Percentiles rank a stretch among this genome's conserved stretches.
These are phyloP conservation scores for Primulina eburnea DNA, from an alignment of 257 asterid genomes.

Conservation along the genomic window DNA sequence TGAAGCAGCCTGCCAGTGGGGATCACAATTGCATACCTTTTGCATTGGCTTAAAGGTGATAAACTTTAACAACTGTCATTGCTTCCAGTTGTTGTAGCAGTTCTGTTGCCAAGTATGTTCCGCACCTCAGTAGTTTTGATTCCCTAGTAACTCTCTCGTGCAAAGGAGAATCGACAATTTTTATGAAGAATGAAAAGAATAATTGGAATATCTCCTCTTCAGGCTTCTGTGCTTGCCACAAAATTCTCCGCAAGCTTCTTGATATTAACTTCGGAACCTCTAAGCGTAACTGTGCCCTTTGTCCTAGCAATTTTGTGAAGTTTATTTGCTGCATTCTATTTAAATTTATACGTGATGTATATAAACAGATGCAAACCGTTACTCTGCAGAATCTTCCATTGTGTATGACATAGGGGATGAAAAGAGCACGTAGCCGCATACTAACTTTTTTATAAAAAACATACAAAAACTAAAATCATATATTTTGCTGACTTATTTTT, in stretches of 20 bases:
- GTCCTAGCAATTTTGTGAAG: background rate
- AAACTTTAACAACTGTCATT: slow-evolving; percentile 9
- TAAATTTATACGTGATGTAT: background rate
- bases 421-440: too few species aligned
- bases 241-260: background rate
- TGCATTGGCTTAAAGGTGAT: slow-evolving; percentile 86
- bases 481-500: background rate
- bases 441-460: too few species aligned
- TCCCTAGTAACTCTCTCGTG: too few species aligned
- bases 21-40: slow-evolving; percentile 78
- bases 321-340: background rate
- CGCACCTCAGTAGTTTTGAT: background rate
- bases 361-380: background rate
- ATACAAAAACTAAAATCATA: too few species aligned
- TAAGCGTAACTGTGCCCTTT: background rate
- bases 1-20: slow-evolving; percentile 79
- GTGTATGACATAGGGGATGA: too few species aligned
- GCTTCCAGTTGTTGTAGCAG: slow-evolving; percentile 17
- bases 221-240: background rate
- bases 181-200: background rate
- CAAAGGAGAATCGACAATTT: background rate
- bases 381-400: background rate
- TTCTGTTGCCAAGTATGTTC: slow-evolving; percentile 1
- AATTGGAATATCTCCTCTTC: background rate
- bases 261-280: background rate